A percentile compares a stretch with the other conserved stretches of the same genome.
phyloP scores from a whole-genome alignment of 1,284 basidiomycete species.

The Sphagnurus paluster region DNA sequence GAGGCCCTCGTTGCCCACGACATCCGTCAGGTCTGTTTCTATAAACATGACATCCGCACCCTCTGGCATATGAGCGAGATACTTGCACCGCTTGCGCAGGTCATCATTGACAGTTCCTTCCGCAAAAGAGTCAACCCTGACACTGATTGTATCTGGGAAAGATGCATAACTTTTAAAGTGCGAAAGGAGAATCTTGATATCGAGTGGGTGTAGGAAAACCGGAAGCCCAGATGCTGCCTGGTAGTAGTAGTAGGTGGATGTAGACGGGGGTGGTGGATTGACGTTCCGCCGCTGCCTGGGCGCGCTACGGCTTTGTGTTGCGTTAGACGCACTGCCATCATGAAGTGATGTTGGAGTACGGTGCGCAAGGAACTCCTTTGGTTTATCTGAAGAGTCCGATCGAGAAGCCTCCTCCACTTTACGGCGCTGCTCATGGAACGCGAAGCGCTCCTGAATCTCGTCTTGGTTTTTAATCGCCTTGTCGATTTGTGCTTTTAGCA shows the following conservation, averaged over 20 bases:
- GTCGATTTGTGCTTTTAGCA: conserved; percentile 57
- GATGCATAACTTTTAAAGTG: conserved; percentile 81
- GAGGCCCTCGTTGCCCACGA: conserved; percentile 73
- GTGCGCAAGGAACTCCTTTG: conserved; percentile 55
- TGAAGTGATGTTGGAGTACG: conserved; percentile 25
- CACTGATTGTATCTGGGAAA: conserved; percentile 82
- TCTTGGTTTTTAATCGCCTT: conserved; percentile 60
- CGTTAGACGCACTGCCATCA: conserved; percentile 17
- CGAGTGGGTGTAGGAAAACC: conserved; percentile 93
- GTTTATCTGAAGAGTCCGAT: conserved; percentile 32
- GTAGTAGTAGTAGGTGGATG: conserved; percentile 91
- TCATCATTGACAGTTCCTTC: conserved; percentile 88
- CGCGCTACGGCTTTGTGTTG: conserved; percentile 33
- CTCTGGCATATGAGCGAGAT: conserved; percentile 90
- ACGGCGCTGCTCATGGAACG: conserved; percentile 37
- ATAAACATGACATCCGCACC: conserved; percentile 94
- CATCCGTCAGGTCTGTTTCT: conserved; percentile 80
- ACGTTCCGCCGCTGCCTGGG: conserved; percentile 69
- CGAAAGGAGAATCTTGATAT: conserved; percentile 90
- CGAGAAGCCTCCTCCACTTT: conserved; percentile 34
- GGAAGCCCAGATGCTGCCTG: conserved; percentile 92
- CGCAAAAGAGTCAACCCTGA: conserved; percentile 78
- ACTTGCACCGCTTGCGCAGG: conserved; percentile 92
- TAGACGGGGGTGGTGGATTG: conserved; percentile 79
- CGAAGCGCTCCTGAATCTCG: conserved; percentile 48